Evolutionary conservation across 2,329 filamentous ascomycete species (phyloP).

Genomic region (Cladophialophora chaetospira): DNA sequence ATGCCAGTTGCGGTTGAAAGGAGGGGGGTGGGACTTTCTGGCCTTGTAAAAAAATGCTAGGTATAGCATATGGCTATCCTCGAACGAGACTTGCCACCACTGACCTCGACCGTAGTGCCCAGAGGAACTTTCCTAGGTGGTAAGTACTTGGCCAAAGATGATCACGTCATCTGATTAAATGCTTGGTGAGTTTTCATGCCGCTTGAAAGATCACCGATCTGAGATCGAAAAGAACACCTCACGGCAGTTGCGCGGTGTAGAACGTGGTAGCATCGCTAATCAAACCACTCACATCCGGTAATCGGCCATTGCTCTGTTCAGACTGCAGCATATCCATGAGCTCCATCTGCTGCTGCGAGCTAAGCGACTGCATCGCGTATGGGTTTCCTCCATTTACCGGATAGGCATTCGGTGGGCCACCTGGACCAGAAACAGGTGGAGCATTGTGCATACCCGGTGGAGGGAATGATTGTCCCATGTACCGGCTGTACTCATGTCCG

Average conservation of each 20-base stretch:
- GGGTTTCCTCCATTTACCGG: slow-evolving; percentile 39
- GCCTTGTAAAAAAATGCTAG: too few species aligned
- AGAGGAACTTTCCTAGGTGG: too few species aligned
- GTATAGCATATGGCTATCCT: too few species aligned
- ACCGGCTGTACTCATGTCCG: slow-evolving; percentile 51
- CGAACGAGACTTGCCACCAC: too few species aligned
- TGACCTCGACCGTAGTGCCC: too few species aligned
- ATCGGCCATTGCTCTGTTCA: slow-evolving; percentile 42
- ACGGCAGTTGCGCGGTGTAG: slow-evolving; percentile 37
- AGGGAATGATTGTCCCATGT: slow-evolving; percentile 49
- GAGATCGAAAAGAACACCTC: background rate
- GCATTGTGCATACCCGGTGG: slow-evolving; percentile 35
- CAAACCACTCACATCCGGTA: slow-evolving; percentile 48
- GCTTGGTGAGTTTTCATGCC: too few species aligned
- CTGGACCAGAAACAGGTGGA: background rate
- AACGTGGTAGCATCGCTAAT: slow-evolving; percentile 45
- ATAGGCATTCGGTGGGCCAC: background rate
- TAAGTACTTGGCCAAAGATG: too few species aligned
- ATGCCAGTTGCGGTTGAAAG: too few species aligned
- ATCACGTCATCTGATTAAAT: too few species aligned
- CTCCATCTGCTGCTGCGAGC: slow-evolving; percentile 78
- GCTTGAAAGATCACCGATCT: background rate
- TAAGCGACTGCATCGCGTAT: slow-evolving; percentile 68
- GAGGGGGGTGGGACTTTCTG: too few species aligned
- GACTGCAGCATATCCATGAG: slow-evolving; percentile 75